Conservation (phyloP, 2,329 filamentous ascomycete species). For the Colletotrichum musae region DNA sequence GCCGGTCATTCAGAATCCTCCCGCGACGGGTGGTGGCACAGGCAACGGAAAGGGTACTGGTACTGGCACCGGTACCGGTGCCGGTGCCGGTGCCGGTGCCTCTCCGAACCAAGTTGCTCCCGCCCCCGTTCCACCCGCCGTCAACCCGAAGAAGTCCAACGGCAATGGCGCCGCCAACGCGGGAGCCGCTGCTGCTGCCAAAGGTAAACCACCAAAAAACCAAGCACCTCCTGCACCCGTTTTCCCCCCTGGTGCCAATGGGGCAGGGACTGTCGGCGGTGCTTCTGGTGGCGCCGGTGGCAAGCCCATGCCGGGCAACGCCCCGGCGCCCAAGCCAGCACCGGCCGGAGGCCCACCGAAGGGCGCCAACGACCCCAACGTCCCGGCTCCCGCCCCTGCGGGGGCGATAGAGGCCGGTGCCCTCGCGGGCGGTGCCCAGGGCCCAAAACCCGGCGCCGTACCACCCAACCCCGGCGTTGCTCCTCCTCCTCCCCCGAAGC, state of each 20-base stretch:
- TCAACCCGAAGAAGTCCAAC: slow-evolving; percentile 18
- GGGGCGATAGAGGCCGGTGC: slow-evolving; percentile 33
- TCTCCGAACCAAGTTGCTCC: not conserved
- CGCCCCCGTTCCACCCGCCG: not conserved
- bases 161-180: slow-evolving; percentile 20
- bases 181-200: slow-evolving; percentile 4
- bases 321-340: not conserved
- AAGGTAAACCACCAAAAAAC: slow-evolving; percentile 30
- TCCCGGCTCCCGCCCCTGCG: slow-evolving; percentile 13
- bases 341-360: not conserved
- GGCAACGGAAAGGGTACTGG: too few relatives aligned
- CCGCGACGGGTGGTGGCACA: not conserved
- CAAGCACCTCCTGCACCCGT: slow-evolving; percentile 16
- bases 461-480: too few relatives aligned
- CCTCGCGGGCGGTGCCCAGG: slow-evolving; percentile 13
- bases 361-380: not conserved
- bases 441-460: slow-evolving; percentile 6
- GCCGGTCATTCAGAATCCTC: not conserved
- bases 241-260: slow-evolving; percentile 5
- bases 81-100: not conserved
- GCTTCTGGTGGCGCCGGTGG: slow-evolving; percentile 9
- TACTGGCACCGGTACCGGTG: too few relatives aligned
- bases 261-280: slow-evolving; percentile 7
- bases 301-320: slow-evolving; percentile 15
- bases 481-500: slow-evolving; percentile 10